These are phyloP conservation scores for Pilatotrama ljubarskyi DNA, from an alignment of 768 basidiomycete genomes.

Conservation along the genomic window DNA sequence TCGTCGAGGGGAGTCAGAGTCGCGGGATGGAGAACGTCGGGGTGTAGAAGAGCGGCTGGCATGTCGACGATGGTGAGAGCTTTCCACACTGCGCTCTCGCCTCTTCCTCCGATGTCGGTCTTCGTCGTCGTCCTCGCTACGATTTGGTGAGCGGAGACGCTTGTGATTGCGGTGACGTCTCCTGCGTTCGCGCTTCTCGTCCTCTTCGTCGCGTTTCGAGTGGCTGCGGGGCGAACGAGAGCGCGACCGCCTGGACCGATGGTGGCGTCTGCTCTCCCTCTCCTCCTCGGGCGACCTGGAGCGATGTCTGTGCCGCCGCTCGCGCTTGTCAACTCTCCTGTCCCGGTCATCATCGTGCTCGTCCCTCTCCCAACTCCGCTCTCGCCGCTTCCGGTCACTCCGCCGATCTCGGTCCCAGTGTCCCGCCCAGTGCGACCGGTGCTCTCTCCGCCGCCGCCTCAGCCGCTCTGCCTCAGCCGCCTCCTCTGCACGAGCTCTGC, in stretches of 20 bases:
- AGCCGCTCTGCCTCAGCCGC: slow-evolving; percentile 67
- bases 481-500: slow-evolving; percentile 71
- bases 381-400: slow-evolving; percentile 43
- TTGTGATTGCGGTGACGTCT: slow-evolving; percentile 13
- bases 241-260: slow-evolving; percentile 2
- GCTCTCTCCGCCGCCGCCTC: slow-evolving; percentile 38
- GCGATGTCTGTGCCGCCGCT: slow-evolving; percentile 24
- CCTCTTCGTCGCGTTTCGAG: slow-evolving; percentile 7
- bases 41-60: neutral
- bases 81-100: slow-evolving; percentile 7
- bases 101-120: slow-evolving; percentile 9
- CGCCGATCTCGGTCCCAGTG: slow-evolving; percentile 51
- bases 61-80: slow-evolving; percentile 5
- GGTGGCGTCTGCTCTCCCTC: slow-evolving; percentile 11
- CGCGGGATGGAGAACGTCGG: slow-evolving; percentile 1
- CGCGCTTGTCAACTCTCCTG: slow-evolving; percentile 34
- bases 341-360: slow-evolving; percentile 33
- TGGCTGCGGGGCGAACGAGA: slow-evolving; percentile 1
- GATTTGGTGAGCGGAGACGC: slow-evolving; percentile 13
- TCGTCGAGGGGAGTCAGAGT: neutral
- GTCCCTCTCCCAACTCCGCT: slow-evolving; percentile 50
- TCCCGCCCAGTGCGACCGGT: slow-evolving; percentile 37
- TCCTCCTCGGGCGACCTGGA: slow-evolving; percentile 32
- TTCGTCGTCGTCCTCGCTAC: slow-evolving; percentile 3
- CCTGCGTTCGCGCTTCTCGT: slow-evolving; percentile 11